Evolutionary conservation across 2,329 filamentous ascomycete species (phyloP).

Genomic region (Blumeriella jaapii): DNA sequence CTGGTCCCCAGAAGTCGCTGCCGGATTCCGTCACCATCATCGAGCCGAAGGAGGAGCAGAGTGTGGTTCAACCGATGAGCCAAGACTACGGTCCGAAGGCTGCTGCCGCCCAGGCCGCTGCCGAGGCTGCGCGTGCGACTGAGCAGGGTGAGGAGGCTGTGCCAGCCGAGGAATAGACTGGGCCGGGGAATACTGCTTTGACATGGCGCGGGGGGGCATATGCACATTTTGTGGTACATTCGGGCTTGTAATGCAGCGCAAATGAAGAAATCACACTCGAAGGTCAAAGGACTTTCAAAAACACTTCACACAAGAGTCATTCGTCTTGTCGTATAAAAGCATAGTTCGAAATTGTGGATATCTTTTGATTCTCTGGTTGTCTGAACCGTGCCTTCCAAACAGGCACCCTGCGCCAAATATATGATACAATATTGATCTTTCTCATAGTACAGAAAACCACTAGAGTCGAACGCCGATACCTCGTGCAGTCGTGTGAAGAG

Average conservation of each 20-base stretch:
- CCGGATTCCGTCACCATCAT: slow-evolving; percentile 99
- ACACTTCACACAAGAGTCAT: slow-evolving; percentile 8
- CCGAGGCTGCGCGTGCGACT: slow-evolving; percentile 44
- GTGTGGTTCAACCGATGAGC: slow-evolving; percentile 86
- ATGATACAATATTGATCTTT: slow-evolving; percentile 18
- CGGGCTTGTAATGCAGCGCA: slow-evolving; percentile 25
- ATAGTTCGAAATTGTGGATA: no score
- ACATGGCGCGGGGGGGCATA: slow-evolving; percentile 26
- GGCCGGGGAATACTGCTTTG: slow-evolving; percentile 16
- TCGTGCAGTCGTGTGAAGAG: slow-evolving; percentile 19
- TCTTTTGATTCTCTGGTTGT: slow-evolving; percentile 5
- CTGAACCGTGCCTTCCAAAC: slow-evolving; percentile 3
- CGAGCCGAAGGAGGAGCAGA: slow-evolving; percentile 99
- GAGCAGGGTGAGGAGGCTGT: slow-evolving; percentile 40
- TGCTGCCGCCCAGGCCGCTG: slow-evolving; percentile 54
- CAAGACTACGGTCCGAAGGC: slow-evolving; percentile 99
- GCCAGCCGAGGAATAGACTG: slow-evolving; percentile 28
- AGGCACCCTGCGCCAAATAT: slow-evolving; percentile 8
- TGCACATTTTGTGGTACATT: slow-evolving; percentile 20
- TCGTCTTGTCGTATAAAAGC: no score
- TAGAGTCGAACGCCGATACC: slow-evolving; percentile 16
- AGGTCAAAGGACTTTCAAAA: slow-evolving; percentile 14
- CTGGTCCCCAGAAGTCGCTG: slow-evolving; percentile 91
- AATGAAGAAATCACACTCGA: slow-evolving; percentile 18
- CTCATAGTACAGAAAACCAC: slow-evolving; percentile 12